phyloP scores from a whole-genome alignment of 2,329 filamentous ascomycete genomes.

The Ophiostoma pallidulum region DNA sequence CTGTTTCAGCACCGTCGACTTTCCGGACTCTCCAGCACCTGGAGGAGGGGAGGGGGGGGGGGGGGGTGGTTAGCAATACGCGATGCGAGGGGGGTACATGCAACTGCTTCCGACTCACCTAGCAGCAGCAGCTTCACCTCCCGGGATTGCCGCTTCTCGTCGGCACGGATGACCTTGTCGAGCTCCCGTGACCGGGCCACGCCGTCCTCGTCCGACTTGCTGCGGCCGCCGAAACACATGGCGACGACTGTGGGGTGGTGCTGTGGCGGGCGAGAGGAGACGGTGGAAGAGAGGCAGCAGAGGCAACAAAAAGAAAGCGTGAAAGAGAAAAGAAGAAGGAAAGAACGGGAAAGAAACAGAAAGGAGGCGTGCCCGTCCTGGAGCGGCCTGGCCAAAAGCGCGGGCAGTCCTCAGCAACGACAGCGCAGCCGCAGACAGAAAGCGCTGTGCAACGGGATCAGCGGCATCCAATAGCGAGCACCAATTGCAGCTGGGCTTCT shows the following conservation, averaged over 20 bases:
- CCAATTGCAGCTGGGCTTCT: no score
- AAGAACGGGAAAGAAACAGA: not conserved
- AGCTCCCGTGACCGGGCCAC: conserved; percentile 61
- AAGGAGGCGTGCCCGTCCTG: no score
- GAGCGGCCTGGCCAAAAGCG: no score
- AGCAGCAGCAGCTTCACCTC: conserved; percentile 92
- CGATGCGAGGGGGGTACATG: no score
- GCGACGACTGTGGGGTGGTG: conserved; percentile 17
- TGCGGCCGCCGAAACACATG: conserved; percentile 58
- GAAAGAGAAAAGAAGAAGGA: not conserved
- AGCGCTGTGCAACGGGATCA: no score
- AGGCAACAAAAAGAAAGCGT: not conserved
- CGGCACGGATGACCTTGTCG: conserved; percentile 73
- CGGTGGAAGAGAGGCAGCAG: not conserved
- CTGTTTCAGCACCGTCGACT: conserved; percentile 95
- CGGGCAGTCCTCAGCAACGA: no score
- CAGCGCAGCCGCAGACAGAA: no score
- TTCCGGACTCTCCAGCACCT: conserved; percentile 93
- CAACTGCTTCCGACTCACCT: no score
- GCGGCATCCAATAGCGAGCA: no score
- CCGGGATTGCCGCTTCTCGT: conserved; percentile 76
- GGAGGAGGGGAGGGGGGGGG: not conserved
- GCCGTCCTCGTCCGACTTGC: conserved; percentile 39
- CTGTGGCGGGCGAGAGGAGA: not conserved
- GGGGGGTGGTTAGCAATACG: conserved; percentile 52